Percentiles rank a stretch among this genome's conserved stretches.
phyloP scores from a whole-genome alignment of 2,329 filamentous ascomycete species.

The Fusarium irregulare region DNA sequence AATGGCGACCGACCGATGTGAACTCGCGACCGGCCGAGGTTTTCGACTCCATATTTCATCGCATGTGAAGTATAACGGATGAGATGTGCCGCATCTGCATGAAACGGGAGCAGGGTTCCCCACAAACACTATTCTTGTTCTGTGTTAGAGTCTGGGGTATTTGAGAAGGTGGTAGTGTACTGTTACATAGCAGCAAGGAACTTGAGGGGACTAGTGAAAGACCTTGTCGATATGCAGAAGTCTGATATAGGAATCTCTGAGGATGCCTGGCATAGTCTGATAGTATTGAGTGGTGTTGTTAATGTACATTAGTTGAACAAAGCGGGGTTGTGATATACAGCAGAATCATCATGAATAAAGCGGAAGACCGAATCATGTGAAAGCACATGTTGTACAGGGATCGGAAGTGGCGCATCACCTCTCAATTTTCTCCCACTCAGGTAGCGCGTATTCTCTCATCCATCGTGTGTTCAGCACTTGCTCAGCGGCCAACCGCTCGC shows the following conservation, averaged over 20 bases:
- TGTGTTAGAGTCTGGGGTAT: not conserved
- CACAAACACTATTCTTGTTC: not conserved
- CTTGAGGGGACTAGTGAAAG: not conserved
- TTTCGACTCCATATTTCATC: not conserved
- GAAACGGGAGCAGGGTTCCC: not conserved
- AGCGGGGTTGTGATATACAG: not conserved
- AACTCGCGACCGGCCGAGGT: conserved; percentile 22
- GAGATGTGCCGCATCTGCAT: not conserved
- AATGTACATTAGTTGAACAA: not conserved
- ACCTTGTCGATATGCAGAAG: not conserved
- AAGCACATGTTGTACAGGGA: not conserved
- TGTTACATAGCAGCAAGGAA: not conserved
- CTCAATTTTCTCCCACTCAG: not conserved
- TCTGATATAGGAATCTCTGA: not conserved
- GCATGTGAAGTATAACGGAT: conserved; percentile 24
- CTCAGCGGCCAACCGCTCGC: conserved; percentile 7
- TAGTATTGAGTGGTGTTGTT: not conserved
- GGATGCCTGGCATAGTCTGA: too few relatives aligned
- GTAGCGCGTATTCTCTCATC: conserved; percentile 15
- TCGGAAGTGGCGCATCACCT: accelerated
- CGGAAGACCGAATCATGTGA: not conserved
- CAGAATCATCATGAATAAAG: too few relatives aligned
- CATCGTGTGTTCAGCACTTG: conserved; percentile 8
- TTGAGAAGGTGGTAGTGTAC: not conserved
- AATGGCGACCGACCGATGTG: conserved; percentile 17